A percentile compares a stretch with the other conserved stretches of the same genome.
These are phyloP conservation scores for Nicotiana obtusifolia DNA, from an alignment of 257 asterid genomes.

Conservation along the genomic window DNA sequence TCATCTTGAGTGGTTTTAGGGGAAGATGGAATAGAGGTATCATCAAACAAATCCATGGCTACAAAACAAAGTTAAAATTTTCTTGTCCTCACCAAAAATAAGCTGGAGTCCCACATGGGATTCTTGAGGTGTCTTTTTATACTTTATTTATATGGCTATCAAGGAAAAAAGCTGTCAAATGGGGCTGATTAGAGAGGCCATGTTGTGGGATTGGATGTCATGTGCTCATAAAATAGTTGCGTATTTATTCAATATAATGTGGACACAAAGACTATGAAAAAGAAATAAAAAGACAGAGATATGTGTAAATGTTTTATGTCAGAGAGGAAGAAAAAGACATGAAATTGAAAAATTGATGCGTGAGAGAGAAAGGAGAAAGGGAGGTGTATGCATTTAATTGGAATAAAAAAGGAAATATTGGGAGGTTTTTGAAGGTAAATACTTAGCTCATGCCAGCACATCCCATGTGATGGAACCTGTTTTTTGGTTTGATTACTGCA, in stretches of 20 bases:
- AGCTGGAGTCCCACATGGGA: slow-evolving; percentile 20
- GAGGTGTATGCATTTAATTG: slow-evolving; percentile 38
- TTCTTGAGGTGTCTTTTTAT: slow-evolving; percentile 16
- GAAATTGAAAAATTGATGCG: not conserved
- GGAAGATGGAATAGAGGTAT: slow-evolving; percentile 9
- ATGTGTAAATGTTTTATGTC: not conserved
- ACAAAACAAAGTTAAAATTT: not conserved
- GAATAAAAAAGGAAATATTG: slow-evolving; percentile 30
- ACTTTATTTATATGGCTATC: slow-evolving; percentile 13
- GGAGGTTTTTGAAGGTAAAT: slow-evolving; percentile 2
- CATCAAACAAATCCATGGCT: slow-evolving; percentile 30
- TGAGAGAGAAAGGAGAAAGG: not conserved
- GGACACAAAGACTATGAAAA: not conserved
- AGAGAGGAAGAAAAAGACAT: not conserved
- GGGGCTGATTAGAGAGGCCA: slow-evolving; percentile 42
- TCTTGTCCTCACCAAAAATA: slow-evolving; percentile 6
- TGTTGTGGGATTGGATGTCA: slow-evolving; percentile 53
- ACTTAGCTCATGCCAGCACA: slow-evolving; percentile 29
- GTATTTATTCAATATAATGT: slow-evolving; percentile 23
- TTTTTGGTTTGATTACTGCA: slow-evolving; percentile 10
- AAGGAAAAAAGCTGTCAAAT: slow-evolving; percentile 34
- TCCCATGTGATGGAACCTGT: slow-evolving; percentile 36
- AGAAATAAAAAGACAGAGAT: not conserved
- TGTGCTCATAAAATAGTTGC: slow-evolving; percentile 26
- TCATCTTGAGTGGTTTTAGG: slow-evolving; percentile 7